Evolutionary conservation across 768 basidiomycete genomes (phyloP).

Genomic region (Arthromyces matolae): DNA sequence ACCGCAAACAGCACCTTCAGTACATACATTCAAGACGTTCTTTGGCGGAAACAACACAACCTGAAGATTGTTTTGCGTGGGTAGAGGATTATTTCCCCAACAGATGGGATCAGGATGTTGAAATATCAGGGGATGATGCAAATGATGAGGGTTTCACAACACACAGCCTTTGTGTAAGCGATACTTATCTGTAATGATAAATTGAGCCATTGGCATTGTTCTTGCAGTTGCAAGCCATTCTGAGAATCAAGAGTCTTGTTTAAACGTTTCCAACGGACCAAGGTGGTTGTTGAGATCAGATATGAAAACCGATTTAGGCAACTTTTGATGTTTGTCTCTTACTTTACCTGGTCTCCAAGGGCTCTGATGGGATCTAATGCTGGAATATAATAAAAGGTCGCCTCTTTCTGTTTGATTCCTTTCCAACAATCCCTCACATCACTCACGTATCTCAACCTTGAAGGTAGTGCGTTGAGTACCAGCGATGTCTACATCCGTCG

Average conservation of each 20-base stretch:
- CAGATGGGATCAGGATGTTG: not conserved
- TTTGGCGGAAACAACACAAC: constrained; percentile 61
- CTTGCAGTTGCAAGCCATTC: too few relatives aligned
- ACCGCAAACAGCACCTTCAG: constrained; percentile 79
- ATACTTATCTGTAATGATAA: too few relatives aligned
- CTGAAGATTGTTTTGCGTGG: constrained; percentile 49
- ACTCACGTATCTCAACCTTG: constrained; percentile 24
- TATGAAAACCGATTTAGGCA: too few relatives aligned
- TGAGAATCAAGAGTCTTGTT: too few relatives aligned
- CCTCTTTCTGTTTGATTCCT: constrained; percentile 1
- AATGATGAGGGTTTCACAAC: too few relatives aligned
- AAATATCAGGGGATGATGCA: too few relatives aligned
- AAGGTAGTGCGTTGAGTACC: constrained; percentile 26
- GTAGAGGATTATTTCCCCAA: constrained; percentile 20
- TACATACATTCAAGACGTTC: constrained; percentile 59
- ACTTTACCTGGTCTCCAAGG: constrained; percentile 12
- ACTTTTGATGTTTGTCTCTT: too few relatives aligned
- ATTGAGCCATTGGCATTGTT: too few relatives aligned
- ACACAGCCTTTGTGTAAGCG: too few relatives aligned
- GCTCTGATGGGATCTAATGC: constrained; percentile 14
- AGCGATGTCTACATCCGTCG: constrained; percentile 23
- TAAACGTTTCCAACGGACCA: constrained; percentile 25
- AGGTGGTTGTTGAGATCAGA: too few relatives aligned
- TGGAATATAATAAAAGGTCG: constrained; percentile 11
- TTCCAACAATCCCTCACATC: constrained; percentile 15